Percentiles rank a stretch among this genome's conserved stretches.
Evolutionary conservation across 31 red algal genomes (phyloP).

Genomic region (Endocladia muricata): DNA sequence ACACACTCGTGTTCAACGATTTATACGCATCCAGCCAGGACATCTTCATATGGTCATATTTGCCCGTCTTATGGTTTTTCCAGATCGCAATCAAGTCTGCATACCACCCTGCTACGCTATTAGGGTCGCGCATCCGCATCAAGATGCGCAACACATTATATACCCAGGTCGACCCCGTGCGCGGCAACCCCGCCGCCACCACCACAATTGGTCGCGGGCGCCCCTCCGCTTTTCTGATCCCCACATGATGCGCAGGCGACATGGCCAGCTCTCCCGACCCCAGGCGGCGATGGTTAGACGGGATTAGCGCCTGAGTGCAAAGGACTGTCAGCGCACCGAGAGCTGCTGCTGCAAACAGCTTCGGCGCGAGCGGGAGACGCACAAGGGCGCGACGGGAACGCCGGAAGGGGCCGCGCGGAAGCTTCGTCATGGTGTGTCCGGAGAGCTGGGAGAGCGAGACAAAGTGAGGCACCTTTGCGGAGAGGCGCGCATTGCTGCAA

Average conservation of each 20-base stretch:
- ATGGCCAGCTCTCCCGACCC: too few relatives aligned
- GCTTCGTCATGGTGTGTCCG: too few relatives aligned
- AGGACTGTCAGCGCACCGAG: constrained; percentile 12
- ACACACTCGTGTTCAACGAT: constrained; percentile 37
- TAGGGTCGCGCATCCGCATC: constrained; percentile 63
- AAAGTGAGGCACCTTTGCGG: too few relatives aligned
- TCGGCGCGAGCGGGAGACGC: constrained; percentile 19
- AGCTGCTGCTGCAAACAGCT: constrained; percentile 14
- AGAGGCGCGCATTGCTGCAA: too few relatives aligned
- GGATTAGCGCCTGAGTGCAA: too few relatives aligned
- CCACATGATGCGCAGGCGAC: too few relatives aligned
- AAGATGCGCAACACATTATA: constrained; percentile 69
- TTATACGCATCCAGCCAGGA: constrained; percentile 40
- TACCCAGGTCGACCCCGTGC: constrained; percentile 72
- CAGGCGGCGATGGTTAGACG: too few relatives aligned
- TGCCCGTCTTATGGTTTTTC: constrained; percentile 43
- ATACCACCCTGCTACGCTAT: constrained; percentile 68
- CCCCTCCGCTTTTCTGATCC: too few relatives aligned
- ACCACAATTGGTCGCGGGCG: constrained; percentile 39
- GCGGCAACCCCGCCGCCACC: constrained; percentile 52
- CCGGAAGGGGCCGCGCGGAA: constrained; percentile 39
- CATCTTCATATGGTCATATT: constrained; percentile 47
- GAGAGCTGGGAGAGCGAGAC: too few relatives aligned
- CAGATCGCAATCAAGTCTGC: constrained; percentile 57
- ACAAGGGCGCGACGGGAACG: constrained; percentile 26